These are phyloP conservation scores for Coniferiporia weirii DNA, from an alignment of 1,284 basidiomycete species.

Conservation along the genomic window DNA sequence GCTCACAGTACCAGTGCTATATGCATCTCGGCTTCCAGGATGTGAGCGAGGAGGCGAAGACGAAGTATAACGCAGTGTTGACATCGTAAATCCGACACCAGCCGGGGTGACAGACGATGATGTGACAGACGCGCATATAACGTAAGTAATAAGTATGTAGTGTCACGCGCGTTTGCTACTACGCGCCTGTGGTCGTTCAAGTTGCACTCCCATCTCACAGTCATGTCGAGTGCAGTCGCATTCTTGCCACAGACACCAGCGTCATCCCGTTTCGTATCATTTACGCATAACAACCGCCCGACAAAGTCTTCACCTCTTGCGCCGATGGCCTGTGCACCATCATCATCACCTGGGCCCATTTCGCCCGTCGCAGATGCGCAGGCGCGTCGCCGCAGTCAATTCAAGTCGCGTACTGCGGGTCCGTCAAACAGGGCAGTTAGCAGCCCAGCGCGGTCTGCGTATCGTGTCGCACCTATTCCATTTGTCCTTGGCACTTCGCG, in stretches of 20 bases:
- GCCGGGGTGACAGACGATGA: not conserved
- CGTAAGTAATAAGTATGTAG: not conserved
- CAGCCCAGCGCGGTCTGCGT: not conserved
- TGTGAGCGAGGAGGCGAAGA: too few species aligned
- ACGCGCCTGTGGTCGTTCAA: not conserved
- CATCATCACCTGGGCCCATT: conserved; percentile 10
- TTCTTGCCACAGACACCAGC: conserved; percentile 9
- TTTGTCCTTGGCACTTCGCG: conserved; percentile 11
- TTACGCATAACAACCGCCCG: not conserved
- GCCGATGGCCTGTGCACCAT: not conserved
- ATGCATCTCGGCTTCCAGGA: too few species aligned
- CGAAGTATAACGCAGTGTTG: too few species aligned
- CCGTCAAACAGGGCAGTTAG: not conserved
- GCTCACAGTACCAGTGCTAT: not conserved
- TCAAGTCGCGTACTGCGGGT: conserved; percentile 33
- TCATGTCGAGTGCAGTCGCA: conserved; percentile 1
- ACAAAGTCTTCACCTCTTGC: conserved; percentile 13
- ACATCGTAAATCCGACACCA: too few species aligned
- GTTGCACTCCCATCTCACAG: not conserved
- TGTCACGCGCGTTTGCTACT: not conserved
- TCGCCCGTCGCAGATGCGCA: conserved; percentile 30
- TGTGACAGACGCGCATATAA: not conserved
- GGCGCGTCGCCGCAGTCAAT: conserved; percentile 41
- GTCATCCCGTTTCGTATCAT: not conserved
- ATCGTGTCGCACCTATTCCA: conserved; percentile 6